Percentiles rank a stretch among this genome's conserved stretches.
These are phyloP conservation scores for Rubroboletus pulcherrimus DNA, from an alignment of 768 basidiomycete genomes.

Conservation along the genomic window DNA sequence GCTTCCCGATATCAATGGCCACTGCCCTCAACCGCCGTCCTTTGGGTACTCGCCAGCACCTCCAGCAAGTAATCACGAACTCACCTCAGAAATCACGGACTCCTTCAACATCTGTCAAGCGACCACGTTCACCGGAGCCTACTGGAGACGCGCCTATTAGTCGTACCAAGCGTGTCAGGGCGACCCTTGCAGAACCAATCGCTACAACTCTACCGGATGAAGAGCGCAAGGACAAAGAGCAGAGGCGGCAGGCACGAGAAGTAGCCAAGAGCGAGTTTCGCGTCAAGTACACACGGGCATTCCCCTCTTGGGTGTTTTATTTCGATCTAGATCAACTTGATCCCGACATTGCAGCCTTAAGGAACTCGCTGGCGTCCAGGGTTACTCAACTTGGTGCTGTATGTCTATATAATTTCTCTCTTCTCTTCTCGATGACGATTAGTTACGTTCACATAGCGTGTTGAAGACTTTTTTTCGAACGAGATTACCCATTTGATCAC, in stretches of 20 bases:
- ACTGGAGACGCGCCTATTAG: conserved; percentile 27
- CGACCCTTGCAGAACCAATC: conserved; percentile 23
- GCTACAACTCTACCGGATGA: conserved; percentile 30
- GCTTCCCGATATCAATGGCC: conserved; percentile 35
- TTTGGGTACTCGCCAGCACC: conserved; percentile 40
- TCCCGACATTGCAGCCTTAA: conserved; percentile 33
- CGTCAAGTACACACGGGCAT: conserved; percentile 79
- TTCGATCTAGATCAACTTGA: conserved; percentile 63
- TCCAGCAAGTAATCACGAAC: conserved; percentile 33
- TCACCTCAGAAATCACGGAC: conserved; percentile 36
- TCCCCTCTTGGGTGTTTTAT: conserved; percentile 82
- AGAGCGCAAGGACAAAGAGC: conserved; percentile 44
- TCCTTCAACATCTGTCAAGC: conserved; percentile 38
- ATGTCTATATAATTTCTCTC: conserved; percentile 32
- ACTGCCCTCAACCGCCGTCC: conserved; percentile 45
- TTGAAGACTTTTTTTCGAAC: conserved; percentile 86
- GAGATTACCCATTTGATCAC: conserved; percentile 88
- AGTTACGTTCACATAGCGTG: conserved; percentile 45
- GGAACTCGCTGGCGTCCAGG: conserved; percentile 46
- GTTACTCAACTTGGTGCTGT: conserved; percentile 77
- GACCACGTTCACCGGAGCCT: conserved; percentile 51
- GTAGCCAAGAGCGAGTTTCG: conserved; percentile 68
- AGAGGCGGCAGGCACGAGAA: conserved; percentile 48
- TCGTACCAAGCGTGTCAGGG: conserved; percentile 45
- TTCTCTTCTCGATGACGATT: conserved; percentile 1